Evolutionary conservation across 2,329 filamentous ascomycete genomes (phyloP).

Genomic region (Ambrosiella cleistominuta): DNA sequence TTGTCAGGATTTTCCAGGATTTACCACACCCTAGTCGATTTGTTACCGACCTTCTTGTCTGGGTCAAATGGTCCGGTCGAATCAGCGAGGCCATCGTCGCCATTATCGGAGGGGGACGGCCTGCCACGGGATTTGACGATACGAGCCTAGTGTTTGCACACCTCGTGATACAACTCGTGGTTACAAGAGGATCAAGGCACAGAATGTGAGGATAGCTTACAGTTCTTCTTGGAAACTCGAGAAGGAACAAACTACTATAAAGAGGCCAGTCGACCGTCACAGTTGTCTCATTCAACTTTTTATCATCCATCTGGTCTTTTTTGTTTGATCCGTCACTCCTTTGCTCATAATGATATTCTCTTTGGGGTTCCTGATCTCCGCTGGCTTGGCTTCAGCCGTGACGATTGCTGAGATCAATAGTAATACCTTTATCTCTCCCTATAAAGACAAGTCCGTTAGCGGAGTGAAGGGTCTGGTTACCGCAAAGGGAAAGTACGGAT

Average conservation of each 20-base stretch:
- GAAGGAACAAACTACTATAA: not conserved
- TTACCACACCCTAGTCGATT: not conserved
- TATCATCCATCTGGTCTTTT: not conserved
- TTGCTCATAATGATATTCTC: slow-evolving; percentile 19
- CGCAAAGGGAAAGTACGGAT: slow-evolving; percentile 41
- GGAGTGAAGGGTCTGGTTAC: slow-evolving; percentile 47
- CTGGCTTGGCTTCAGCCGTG: slow-evolving; percentile 21
- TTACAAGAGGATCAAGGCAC: not conserved
- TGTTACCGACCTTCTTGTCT: slow-evolving; percentile 3
- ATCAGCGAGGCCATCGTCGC: not conserved
- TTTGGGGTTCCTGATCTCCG: slow-evolving; percentile 18
- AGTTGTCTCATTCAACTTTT: not conserved
- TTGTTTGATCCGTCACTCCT: not conserved
- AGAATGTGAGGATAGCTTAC: not conserved
- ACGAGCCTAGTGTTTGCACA: no score
- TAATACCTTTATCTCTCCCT: slow-evolving; percentile 43
- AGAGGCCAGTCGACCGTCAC: not conserved
- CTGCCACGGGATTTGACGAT: no score
- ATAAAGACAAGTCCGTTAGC: slow-evolving; percentile 35
- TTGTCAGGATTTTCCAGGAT: not conserved
- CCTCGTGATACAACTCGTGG: not conserved
- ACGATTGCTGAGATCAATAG: slow-evolving; percentile 50
- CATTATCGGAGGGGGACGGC: not conserved
- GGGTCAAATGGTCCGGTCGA: not conserved
- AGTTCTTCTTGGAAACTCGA: not conserved